These are phyloP conservation scores for Elongisporangium prolatum DNA, from an alignment of 352 stramenopile genomes.

Conservation along the genomic window DNA sequence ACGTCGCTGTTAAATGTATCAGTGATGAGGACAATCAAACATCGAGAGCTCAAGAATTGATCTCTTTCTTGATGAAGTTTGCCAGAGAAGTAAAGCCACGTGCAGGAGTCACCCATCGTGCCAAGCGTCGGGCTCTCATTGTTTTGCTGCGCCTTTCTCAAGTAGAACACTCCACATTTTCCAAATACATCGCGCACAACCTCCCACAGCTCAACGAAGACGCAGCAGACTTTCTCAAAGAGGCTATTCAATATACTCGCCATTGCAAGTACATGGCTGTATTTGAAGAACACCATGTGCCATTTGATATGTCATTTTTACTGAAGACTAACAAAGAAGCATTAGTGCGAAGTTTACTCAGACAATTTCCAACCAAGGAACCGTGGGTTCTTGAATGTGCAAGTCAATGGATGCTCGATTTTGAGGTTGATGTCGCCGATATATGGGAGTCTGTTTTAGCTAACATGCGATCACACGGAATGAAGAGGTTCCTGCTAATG, in stretches of 20 bases:
- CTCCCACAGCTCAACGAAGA: conserved; percentile 9
- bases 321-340: conserved; percentile 43
- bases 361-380: conserved; percentile 19
- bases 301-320: conserved; percentile 33
- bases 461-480: conserved; percentile 35
- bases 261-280: conserved; percentile 34
- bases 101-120: conserved; percentile 52
- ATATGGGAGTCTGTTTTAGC: conserved; percentile 47
- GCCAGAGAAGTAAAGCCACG: conserved; percentile 33
- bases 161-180: conserved; percentile 12
- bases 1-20: conserved; percentile 15
- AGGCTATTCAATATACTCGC: conserved; percentile 26
- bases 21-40: conserved; percentile 8
- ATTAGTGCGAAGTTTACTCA: conserved; percentile 36
- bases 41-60: conserved; percentile 18
- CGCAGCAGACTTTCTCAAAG: conserved; percentile 19
- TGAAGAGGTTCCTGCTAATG: conserved; percentile 35
- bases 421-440: conserved; percentile 28
- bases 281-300: conserved; percentile 54
- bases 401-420: conserved; percentile 47
- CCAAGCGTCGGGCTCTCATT: conserved; percentile 38
- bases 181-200: conserved; percentile 15
- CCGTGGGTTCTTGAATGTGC: conserved; percentile 34
- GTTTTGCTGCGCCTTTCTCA: conserved; percentile 31
- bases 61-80: conserved; percentile 34